phyloP scores from a whole-genome alignment of 768 basidiomycete species.

The Leccinum longicurvipes region DNA sequence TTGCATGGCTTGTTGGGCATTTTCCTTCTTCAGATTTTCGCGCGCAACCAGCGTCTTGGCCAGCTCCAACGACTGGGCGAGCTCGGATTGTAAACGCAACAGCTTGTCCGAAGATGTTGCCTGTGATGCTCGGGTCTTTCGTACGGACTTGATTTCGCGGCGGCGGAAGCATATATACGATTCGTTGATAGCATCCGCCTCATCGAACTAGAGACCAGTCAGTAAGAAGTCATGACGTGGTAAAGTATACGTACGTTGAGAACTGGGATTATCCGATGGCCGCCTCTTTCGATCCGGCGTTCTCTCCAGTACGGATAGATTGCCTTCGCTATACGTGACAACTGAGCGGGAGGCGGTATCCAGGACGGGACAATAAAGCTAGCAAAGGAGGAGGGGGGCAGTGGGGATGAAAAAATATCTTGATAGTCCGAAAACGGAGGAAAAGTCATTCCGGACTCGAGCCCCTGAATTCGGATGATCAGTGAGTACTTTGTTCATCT shows the following conservation, averaged over 20 bases:
- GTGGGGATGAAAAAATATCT: slow-evolving; percentile 56
- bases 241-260: slow-evolving; percentile 65
- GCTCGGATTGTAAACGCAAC: slow-evolving; percentile 72
- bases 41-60: slow-evolving; percentile 66
- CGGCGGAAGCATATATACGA: slow-evolving; percentile 97
- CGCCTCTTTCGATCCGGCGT: slow-evolving; percentile 73
- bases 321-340: slow-evolving; percentile 66
- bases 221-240: neutral
- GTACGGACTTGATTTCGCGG: slow-evolving; percentile 88
- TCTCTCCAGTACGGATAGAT: slow-evolving; percentile 92
- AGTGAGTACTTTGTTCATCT: neutral
- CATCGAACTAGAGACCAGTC: slow-evolving; percentile 60
- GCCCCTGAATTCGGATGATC: slow-evolving; percentile 37
- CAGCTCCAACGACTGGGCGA: slow-evolving; percentile 69
- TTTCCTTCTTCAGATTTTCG: slow-evolving; percentile 72
- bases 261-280: slow-evolving; percentile 80
- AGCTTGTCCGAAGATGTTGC: slow-evolving; percentile 88
- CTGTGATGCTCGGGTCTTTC: slow-evolving; percentile 93
- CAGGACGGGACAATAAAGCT: slow-evolving; percentile 63
- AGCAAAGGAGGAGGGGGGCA: slow-evolving; percentile 65
- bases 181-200: slow-evolving; percentile 84
- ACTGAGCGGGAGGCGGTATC: slow-evolving; percentile 58
- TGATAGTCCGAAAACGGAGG: slow-evolving; percentile 74
- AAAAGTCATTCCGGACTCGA: slow-evolving; percentile 66
- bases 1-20: slow-evolving; percentile 50